phyloP scores from a whole-genome alignment of 2,329 filamentous ascomycete species.

The Stagonosporopsis cucurbitacearum region DNA sequence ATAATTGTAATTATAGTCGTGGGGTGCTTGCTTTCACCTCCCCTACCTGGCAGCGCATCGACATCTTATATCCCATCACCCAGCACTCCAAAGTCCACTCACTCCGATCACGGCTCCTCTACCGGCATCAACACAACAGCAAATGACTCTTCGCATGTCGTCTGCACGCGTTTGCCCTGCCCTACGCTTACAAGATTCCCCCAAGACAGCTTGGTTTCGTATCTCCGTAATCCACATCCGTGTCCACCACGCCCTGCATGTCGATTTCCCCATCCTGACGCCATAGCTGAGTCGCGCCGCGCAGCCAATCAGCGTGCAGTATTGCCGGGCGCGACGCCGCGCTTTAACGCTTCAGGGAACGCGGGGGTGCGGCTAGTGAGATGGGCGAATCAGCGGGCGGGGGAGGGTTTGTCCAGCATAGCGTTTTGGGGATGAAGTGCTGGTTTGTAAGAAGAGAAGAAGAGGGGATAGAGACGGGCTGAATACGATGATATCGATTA shows the following conservation, averaged over 20 bases:
- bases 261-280: not conserved
- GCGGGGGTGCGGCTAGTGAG: not conserved
- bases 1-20: no score
- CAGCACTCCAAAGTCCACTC: no score
- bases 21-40: no score
- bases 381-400: not conserved
- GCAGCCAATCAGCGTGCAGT: not conserved
- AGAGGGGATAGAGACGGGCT: no score
- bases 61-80: no score
- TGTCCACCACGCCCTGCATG: conserved; percentile 2
- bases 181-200: not conserved
- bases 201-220: not conserved
- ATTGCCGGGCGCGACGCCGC: not conserved
- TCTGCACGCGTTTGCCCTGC: not conserved
- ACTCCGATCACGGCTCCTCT: no score
- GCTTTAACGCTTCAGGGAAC: not conserved
- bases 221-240: not conserved
- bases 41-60: no score
- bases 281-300: not conserved
- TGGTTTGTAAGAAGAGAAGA: no score
- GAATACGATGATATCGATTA: no score
- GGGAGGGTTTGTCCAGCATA: not conserved
- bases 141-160: not conserved
- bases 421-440: no score
- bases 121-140: not conserved